Base-by-base conservation (phyloP, 2,329 filamentous ascomycete genomes). In the Ophiostoma quercus region DNA sequence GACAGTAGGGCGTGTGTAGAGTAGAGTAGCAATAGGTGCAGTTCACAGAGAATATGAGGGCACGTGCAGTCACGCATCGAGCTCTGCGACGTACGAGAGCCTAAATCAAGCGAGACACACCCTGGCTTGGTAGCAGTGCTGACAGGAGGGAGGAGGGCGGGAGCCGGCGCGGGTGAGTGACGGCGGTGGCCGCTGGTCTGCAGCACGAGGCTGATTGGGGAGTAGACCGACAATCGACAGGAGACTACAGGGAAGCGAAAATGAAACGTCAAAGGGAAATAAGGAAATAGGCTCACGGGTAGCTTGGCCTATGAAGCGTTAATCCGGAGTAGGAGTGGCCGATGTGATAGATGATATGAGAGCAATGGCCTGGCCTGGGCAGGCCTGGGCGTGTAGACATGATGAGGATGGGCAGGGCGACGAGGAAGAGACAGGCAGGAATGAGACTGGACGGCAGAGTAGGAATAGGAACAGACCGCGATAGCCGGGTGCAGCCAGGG, bases 121-220 rank as follows among this genome's bases (percentile, higher is more conserved):
- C 60, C 60, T 63, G 60, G 60, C 60, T 37, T 63, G 29, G 60
- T n/a, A 32, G 60, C 29, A 63, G 12, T 63, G 60, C 29, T 63
- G 60, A 63, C 60, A 63, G 60, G 25, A 19, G 29, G 29, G 60
- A 63, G 60, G 9, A 47, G 65, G 65, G 65, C 65, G 65, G 63
- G 65, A 41, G n/a, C 39, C 65, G 65, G 65, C 63, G 63, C 63
- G 34, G 62, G 34, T 65, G 34, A 66, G 65, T 66, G 65, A 66
- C 63, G 63, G 63, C 63, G 63, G 65, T 66, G 65, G 65, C 65
- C 65, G 65, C 65, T 29, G n/a, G 63, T 66, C 63, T 66, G 22
- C 22, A 66, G 65, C 9, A 43, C 65, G 39, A 66, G 65, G 65
- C 65, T 66, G 63, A 47, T 25, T 66, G 39, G 34, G 65, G 65